Evolutionary conservation across 192 early-diverging fungal genomes (phyloP), one percentile per base, ranked within the genome.

Genomic region (Funneliformis mosseae): DNA sequence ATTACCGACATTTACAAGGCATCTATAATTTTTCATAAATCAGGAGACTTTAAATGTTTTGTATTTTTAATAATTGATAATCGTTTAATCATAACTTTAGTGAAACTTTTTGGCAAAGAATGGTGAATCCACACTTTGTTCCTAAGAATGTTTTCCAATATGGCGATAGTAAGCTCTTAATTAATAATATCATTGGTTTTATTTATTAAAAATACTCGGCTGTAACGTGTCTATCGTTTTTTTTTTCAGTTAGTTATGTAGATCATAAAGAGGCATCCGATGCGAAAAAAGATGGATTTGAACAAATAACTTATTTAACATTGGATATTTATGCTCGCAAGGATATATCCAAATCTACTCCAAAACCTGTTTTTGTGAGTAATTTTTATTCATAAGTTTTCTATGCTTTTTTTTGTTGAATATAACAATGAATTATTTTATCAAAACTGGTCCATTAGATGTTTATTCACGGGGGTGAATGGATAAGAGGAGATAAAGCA

Each of bases 391-490:
- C n/a, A 9, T 39, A 73, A 21, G 14, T 16, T n/a, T 9, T 72
- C 68, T 7, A 12, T 46, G 25, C 55, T 64, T 8, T 28, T 50
- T 5, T 79, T 16, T 48, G 18, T 7, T 64, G 25, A 41, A 5
- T 7, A 4, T 10, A 61, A 9, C n/a, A 9, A 50, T 76, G 11
- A 59, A 43, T 75, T 76, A 46, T 21, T 62, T 12, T 67, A 39
- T 61, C 28, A 50, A n/a, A 42, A 18, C 1, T 33, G 33, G 33
- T 16, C 63, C 45, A 33, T 60, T 81, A 90, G 91, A 80, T 92
- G 74, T 90, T 90, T 76, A 84, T 91, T 23, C 92, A 92, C 84
- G 92, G 92, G 46, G 91, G 91, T 28, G 87, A 87, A 23, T 94
- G 92, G 92, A 83, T 83, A 38, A 59, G 78, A n/a, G 91, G 91